Percentiles rank a stretch among this genome's conserved stretches.
Conservation (phyloP, 371 early-diverging fungal species). For the Coemansia sp. region DNA sequence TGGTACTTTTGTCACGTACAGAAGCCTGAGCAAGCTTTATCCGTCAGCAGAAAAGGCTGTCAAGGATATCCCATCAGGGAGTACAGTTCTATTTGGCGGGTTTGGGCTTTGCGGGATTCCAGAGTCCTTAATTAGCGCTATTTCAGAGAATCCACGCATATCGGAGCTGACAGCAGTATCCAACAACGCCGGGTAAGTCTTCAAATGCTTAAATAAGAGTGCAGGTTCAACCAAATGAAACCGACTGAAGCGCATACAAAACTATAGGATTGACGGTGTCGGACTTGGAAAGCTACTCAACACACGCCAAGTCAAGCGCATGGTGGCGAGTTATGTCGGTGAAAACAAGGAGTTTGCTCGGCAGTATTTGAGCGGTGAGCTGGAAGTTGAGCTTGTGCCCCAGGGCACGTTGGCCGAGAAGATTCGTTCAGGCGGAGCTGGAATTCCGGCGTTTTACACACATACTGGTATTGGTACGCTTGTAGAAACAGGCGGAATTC, state of each 20-base stretch:
- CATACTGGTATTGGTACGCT: constrained; percentile 68
- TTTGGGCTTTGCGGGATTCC: constrained; percentile 69
- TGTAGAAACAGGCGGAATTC: constrained; percentile 56
- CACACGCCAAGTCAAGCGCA: constrained; percentile 64
- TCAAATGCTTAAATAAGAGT: too few species aligned
- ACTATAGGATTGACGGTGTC: constrained; percentile 57
- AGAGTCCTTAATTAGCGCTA: constrained; percentile 62
- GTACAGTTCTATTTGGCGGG: constrained; percentile 66
- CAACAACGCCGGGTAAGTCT: constrained; percentile 62
- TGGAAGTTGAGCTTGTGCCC: constrained; percentile 66
- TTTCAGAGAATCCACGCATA: constrained; percentile 54
- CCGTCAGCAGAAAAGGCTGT: constrained; percentile 54
- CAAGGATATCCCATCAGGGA: constrained; percentile 55
- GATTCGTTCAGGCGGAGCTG: constrained; percentile 66
- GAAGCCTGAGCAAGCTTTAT: constrained; percentile 31
- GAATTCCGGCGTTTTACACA: constrained; percentile 69
- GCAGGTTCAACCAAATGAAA: neutral
- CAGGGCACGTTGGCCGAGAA: constrained; percentile 69
- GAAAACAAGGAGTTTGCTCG: constrained; percentile 70
- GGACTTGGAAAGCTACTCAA: constrained; percentile 64
- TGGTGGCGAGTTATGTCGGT: constrained; percentile 68
- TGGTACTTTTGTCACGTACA: neutral
- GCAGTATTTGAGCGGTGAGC: constrained; percentile 65
- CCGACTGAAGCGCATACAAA: neutral
- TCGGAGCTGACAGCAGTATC: constrained; percentile 65